Percentiles rank a stretch among this genome's conserved stretches.
phyloP scores from a whole-genome alignment of 2,329 filamentous ascomycete species.

The Metarhizium sp. region DNA sequence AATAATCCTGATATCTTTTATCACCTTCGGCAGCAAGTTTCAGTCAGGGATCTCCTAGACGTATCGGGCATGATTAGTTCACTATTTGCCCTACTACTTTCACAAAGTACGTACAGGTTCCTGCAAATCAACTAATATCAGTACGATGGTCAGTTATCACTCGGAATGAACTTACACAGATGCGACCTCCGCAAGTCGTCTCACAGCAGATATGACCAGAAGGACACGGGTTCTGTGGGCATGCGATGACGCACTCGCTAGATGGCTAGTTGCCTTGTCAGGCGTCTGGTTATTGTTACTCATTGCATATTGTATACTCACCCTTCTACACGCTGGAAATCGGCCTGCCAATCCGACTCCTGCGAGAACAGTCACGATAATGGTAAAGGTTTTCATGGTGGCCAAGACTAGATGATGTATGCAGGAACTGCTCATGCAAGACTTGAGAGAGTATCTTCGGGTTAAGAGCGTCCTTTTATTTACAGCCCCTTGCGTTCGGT shows the following conservation, averaged over 20 bases:
- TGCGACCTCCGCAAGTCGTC: neutral
- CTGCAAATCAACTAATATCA: neutral
- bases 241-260: neutral
- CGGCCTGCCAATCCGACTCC: neutral
- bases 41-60: neutral
- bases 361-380: neutral
- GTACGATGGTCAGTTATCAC: neutral
- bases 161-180: neutral
- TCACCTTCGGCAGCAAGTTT: neutral
- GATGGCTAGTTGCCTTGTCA: neutral
- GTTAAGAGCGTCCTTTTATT: neutral
- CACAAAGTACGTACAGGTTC: neutral
- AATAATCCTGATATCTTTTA: neutral
- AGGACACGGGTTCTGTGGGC: neutral
- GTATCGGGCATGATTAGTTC: neutral
- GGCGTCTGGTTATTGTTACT: neutral
- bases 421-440: neutral
- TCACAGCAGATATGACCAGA: neutral
- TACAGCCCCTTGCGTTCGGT: neutral
- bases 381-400: neutral
- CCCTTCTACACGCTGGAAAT: neutral
- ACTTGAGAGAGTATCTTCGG: neutral
- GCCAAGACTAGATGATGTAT: neutral
- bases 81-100: neutral
- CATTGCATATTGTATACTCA: neutral